A percentile compares a stretch with the other conserved stretches of the same genome.
phyloP scores from a whole-genome alignment of 192 early-diverging fungal genomes.

The Phlyctochytrium bullatum region DNA sequence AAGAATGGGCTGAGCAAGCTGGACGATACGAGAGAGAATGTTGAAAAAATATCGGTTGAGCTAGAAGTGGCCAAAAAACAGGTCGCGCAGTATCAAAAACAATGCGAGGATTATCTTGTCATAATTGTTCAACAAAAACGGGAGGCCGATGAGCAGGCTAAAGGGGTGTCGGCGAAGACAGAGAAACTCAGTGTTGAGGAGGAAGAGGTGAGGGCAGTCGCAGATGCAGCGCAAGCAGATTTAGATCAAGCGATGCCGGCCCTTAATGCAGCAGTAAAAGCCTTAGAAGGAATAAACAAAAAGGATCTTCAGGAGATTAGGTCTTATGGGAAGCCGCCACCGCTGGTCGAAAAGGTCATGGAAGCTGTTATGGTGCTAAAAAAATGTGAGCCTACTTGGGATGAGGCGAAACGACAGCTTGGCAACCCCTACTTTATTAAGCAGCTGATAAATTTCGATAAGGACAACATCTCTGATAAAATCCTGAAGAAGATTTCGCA shows the following conservation, averaged over 20 bases:
- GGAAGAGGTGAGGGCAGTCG: conserved; percentile 57
- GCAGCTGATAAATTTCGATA: conserved; percentile 59
- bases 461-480: conserved; percentile 62
- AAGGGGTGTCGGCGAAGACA: conserved; percentile 55
- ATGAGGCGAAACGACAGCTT: conserved; percentile 57
- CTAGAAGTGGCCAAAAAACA: conserved; percentile 62
- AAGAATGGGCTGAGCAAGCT: conserved; percentile 60
- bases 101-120: conserved; percentile 65
- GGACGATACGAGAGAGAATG: conserved; percentile 55
- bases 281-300: conserved; percentile 58
- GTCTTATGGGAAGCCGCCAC: conserved; percentile 59
- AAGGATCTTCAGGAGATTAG: conserved; percentile 61
- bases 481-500: conserved; percentile 54
- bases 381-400: conserved; percentile 62
- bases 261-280: conserved; percentile 56
- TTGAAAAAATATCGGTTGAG: conserved; percentile 60
- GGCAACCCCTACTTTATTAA: conserved; percentile 67
- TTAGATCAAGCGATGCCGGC: conserved; percentile 58
- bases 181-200: conserved; percentile 60
- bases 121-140: conserved; percentile 66
- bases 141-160: conserved; percentile 64
- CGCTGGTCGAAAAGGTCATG: conserved; percentile 63
- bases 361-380: conserved; percentile 62
- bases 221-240: conserved; percentile 59
- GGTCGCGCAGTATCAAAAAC: conserved; percentile 59